phyloP scores from a whole-genome alignment of 2,329 filamentous ascomycete genomes.

The Colletotrichum sojae region DNA sequence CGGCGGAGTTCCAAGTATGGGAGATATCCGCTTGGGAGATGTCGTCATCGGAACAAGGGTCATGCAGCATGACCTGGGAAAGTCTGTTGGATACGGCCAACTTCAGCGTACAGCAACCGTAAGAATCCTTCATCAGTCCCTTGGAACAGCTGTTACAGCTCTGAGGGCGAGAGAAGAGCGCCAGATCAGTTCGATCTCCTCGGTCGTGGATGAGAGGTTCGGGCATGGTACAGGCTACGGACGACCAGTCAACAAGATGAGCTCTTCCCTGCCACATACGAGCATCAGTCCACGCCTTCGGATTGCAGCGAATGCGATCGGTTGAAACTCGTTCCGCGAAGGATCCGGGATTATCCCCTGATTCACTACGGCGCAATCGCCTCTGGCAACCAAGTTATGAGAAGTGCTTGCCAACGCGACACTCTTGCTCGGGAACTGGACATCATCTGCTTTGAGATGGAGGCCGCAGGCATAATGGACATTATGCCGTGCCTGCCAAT shows the following conservation, averaged over 20 bases:
- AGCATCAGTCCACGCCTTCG: neutral
- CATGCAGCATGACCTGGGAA: slow-evolving; percentile 43
- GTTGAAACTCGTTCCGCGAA: neutral
- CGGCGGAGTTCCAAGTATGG: slow-evolving; percentile 43
- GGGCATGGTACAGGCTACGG: neutral
- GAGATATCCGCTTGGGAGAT: slow-evolving; percentile 42
- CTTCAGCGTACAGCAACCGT: slow-evolving; percentile 35
- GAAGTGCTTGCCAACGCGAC: neutral
- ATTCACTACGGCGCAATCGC: slow-evolving; percentile 42
- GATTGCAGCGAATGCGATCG: neutral
- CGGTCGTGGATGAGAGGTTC: neutral
- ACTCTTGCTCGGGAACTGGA: slow-evolving; percentile 17
- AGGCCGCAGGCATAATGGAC: slow-evolving; percentile 44
- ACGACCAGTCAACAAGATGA: neutral
- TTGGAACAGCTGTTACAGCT: slow-evolving; percentile 30
- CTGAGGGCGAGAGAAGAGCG: slow-evolving; percentile 33
- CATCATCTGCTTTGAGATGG: slow-evolving; percentile 47
- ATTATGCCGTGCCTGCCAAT: slow-evolving; percentile 49
- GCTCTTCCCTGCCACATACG: slow-evolving; percentile 1
- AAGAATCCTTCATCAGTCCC: neutral
- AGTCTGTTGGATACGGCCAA: slow-evolving; percentile 19
- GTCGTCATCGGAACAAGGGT: slow-evolving; percentile 42
- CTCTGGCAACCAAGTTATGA: slow-evolving; percentile 40
- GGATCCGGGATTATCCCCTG: neutral
- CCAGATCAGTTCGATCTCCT: neutral